Conservation (phyloP, 164 flowering plant species). For the Stephania japonica region DNA sequence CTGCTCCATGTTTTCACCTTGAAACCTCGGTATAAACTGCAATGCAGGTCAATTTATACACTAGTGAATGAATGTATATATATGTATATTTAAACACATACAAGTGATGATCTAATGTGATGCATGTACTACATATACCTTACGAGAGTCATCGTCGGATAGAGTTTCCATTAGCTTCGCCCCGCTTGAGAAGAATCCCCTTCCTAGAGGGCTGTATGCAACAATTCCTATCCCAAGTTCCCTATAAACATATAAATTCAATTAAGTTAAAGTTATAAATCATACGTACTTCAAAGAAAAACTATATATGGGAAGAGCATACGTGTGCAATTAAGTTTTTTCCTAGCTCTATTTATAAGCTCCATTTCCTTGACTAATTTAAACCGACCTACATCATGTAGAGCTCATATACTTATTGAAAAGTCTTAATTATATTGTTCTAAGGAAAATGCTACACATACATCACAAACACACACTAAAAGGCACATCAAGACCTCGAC, state of each 20-base stretch:
- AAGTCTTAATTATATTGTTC: too few relatives aligned
- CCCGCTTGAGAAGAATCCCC: slow-evolving; percentile 24
- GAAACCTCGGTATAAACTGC: slow-evolving; percentile 26
- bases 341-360: too few relatives aligned
- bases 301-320: too few relatives aligned
- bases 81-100: not conserved
- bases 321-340: too few relatives aligned
- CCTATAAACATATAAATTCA: slow-evolving; percentile 6
- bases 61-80: not conserved
- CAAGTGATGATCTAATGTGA: too few relatives aligned
- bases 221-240: slow-evolving; percentile 44
- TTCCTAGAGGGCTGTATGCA: slow-evolving; percentile 33
- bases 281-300: not conserved
- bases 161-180: slow-evolving; percentile 14
- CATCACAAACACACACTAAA: too few relatives aligned
- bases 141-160: slow-evolving; percentile 10
- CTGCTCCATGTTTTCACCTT: slow-evolving; percentile 32
- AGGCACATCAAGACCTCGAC: too few relatives aligned
- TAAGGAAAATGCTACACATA: too few relatives aligned
- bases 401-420: too few relatives aligned
- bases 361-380: too few relatives aligned
- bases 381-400: too few relatives aligned
- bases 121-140: slow-evolving; percentile 14
- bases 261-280: not conserved
- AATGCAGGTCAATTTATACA: not conserved